Percentiles rank a stretch among this genome's conserved stretches.
Evolutionary conservation across 2,329 filamentous ascomycete species (phyloP).

Genomic region (Fusarium humuli): DNA sequence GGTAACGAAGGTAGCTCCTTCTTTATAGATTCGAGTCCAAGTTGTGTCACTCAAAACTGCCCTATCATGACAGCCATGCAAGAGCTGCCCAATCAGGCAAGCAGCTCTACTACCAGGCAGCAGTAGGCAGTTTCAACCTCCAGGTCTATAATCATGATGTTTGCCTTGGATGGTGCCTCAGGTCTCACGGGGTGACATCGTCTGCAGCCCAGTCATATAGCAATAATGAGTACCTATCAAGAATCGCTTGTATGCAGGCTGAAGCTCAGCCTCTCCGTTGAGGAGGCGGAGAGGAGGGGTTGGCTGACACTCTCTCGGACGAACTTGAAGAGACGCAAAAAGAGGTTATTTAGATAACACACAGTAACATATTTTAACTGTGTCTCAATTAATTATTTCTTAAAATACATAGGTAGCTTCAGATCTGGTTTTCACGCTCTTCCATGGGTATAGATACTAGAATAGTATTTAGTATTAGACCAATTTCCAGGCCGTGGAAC

Average conservation of each 20-base stretch:
- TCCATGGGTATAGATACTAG: not conserved
- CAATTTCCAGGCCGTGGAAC: not conserved
- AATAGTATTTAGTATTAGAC: not conserved
- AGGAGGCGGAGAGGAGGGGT: not conserved
- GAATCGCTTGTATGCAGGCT: constrained; percentile 4
- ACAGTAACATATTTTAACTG: not conserved
- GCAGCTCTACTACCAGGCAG: constrained; percentile 29
- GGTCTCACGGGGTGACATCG: not conserved
- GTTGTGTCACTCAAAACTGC: not conserved
- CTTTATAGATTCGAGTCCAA: constrained; percentile 23
- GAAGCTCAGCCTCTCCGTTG: constrained; percentile 14
- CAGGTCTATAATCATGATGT: not conserved
- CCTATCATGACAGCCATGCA: not conserved
- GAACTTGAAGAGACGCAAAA: not conserved
- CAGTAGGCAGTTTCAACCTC: constrained; percentile 15
- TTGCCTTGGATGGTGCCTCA: constrained; percentile 9
- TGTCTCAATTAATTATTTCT: not conserved
- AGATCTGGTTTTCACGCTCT: not conserved
- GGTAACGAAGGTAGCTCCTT: not conserved
- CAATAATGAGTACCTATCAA: not conserved
- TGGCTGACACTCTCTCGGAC: not conserved
- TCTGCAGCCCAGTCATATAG: not conserved
- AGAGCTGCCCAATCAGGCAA: constrained; percentile 5
- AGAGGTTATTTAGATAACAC: not conserved
- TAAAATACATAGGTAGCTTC: accelerated